phyloP scores from a whole-genome alignment of 768 basidiomycete species.

The Serendipita sp. region DNA sequence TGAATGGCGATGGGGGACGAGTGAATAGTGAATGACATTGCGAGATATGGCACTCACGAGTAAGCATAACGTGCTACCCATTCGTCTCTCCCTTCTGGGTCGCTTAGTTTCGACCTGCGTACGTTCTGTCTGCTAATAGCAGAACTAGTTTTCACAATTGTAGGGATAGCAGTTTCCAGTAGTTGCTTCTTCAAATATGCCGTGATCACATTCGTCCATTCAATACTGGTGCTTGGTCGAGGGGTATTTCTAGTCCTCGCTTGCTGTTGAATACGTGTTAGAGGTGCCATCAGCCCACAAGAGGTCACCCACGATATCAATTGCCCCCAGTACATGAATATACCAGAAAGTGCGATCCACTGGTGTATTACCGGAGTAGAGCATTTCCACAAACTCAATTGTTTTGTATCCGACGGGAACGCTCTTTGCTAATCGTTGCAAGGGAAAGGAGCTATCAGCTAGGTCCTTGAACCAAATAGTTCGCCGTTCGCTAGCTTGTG shows the following conservation, averaged over 20 bases:
- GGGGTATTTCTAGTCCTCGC: neutral
- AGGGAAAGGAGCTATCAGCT: slow-evolving; percentile 63
- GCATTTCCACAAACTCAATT: slow-evolving; percentile 62
- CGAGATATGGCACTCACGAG: slow-evolving; percentile 46
- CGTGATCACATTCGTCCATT: slow-evolving; percentile 72
- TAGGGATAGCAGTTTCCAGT: slow-evolving; percentile 61
- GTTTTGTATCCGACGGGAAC: slow-evolving; percentile 81
- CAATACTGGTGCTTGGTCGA: slow-evolving; percentile 21
- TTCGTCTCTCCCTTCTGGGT: slow-evolving; percentile 48
- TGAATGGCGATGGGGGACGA: too few relatives aligned
- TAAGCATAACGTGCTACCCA: slow-evolving; percentile 73
- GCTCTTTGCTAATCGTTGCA: slow-evolving; percentile 68
- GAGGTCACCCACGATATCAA: slow-evolving; percentile 48
- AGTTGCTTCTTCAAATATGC: slow-evolving; percentile 74
- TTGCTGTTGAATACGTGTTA: neutral
- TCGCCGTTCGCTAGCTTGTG: slow-evolving; percentile 63
- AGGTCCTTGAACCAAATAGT: slow-evolving; percentile 72
- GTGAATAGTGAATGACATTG: too few relatives aligned
- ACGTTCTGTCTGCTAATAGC: slow-evolving; percentile 68
- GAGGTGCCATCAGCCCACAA: slow-evolving; percentile 6
- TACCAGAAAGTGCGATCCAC: slow-evolving; percentile 80
- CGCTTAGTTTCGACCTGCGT: slow-evolving; percentile 55
- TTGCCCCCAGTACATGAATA: slow-evolving; percentile 70
- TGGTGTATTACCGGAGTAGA: slow-evolving; percentile 61
- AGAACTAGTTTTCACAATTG: slow-evolving; percentile 55